Evolutionary conservation across 2,329 filamentous ascomycete species (phyloP), one percentile per base, ranked within the genome.

Genomic region (Colletotrichum scovillei): DNA sequence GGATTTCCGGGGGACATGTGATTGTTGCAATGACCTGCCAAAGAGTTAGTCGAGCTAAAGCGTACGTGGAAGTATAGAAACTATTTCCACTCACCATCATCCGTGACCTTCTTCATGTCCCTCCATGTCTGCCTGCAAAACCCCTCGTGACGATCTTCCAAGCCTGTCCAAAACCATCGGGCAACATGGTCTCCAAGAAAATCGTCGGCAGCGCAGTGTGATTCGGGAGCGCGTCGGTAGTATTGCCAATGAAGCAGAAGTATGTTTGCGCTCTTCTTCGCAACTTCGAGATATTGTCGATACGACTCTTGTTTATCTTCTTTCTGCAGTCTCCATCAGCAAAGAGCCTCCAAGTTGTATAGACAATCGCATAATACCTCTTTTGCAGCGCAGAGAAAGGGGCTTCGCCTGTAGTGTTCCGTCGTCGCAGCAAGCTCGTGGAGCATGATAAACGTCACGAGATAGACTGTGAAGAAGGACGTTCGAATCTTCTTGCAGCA

Each of bases 181-280:
- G 58, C 67, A 46, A 71, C 22, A 6, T 60, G 55, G 42, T 71
- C 68, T n/a, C 63, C 63, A 2, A 52, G 56, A 26, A 64, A 67
- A 30, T 28, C 9, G 14, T 71, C 56, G 1, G 49, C 46, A 12
- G 30, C 14, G 4, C 24, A 30, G 9, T 26, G 16, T 14, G 28
- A 35, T 30, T 60, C 55, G 14, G 63, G 56, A 1, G 66, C 52
- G 22, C 69, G 42, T 4, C 52, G 57, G 78, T 84, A 89, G 75
- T 88, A 89, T 62, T 87, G 85, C 88, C 88, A 89, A 66, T 88
- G 81, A 12, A 80, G 78, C 1, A 89, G 83, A 32, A 88, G 79
- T 64, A 84, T 84, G 63, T 85, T 87, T 32, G 84, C 86, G 5
- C 86, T 82, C 38, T 62, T 62, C 14, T 49, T n/a, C 24, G 19